Evolutionary conservation across 345 rosid genomes (phyloP), one percentile per base, ranked within the genome.

Genomic region (Ceriops zippeliana): DNA sequence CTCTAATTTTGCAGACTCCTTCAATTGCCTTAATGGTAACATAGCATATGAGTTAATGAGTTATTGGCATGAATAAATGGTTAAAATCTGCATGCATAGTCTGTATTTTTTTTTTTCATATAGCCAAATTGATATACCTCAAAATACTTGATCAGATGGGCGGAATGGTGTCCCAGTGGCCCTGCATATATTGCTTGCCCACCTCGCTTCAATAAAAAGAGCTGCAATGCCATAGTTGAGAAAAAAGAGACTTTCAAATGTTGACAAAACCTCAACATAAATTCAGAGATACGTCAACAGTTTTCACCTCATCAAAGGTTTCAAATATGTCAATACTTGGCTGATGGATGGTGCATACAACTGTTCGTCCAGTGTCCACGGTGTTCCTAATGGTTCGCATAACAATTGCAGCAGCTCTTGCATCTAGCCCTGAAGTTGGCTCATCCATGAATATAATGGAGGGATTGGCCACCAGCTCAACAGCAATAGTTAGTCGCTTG

Each of bases 321-420:
- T 92, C 98, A 54, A 92, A 92, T 20, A 92, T 86, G 80, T 92
- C 96, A 4, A 91, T 87, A 71, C 97, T 91, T 4, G 97, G 97
- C 67, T 90, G 95, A 81, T 90, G 95, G 62, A 91, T 91, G 49
- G 93, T 92, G 84, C 97, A 92, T 7, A 91, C 90, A 6, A 91
- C 96, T 0, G 96, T 91, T 81, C 97, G 82, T 46, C 96, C 92
- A 0, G 93, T 90, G 75, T 90, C 93, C 17, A 90, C 96, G 0
- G 96, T 90, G 85, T 89, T 91, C 83, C 95, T 84, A 10, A 92
- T 90, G 0, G 95, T 81, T 70, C 98, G 81, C 98, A 92, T 88
- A n/a, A 92, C 96, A 42, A 88, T 90, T 20, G 98, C 98, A 59
- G 98, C 96, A 68, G 96, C 98, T 77, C 98, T 80, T 47, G 98